phyloP scores from a whole-genome alignment of 2,329 filamentous ascomycete species.

The Metarhizium brunneum region DNA sequence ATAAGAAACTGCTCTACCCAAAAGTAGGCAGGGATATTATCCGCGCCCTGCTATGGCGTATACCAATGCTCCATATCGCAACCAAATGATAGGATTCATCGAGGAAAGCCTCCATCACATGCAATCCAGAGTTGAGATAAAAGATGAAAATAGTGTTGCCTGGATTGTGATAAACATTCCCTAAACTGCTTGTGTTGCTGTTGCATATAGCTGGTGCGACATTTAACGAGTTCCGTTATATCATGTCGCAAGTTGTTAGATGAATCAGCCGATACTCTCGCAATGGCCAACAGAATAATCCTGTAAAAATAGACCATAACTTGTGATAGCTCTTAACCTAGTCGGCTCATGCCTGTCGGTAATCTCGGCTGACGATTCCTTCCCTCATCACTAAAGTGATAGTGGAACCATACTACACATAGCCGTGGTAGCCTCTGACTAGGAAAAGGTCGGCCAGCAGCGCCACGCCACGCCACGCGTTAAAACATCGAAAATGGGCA shows the following conservation, averaged over 20 bases:
- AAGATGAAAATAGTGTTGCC: slow-evolving; percentile 14
- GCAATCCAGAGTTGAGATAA: slow-evolving; percentile 11
- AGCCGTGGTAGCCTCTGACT: not conserved
- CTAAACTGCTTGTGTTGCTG: slow-evolving; percentile 58
- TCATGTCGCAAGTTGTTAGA: slow-evolving; percentile 3
- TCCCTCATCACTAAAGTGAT: not conserved
- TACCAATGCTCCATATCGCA: slow-evolving; percentile 10
- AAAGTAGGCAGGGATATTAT: slow-evolving; percentile 1
- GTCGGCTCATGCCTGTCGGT: not conserved
- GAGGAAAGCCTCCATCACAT: slow-evolving; percentile 1
- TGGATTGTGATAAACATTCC: slow-evolving; percentile 40
- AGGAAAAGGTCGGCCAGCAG: not conserved
- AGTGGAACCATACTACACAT: not conserved
- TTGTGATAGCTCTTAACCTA: not conserved
- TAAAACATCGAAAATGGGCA: not conserved
- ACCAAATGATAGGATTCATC: slow-evolving; percentile 6
- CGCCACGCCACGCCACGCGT: not conserved
- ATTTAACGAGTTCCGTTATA: slow-evolving; percentile 6
- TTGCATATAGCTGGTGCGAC: slow-evolving; percentile 35
- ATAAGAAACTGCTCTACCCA: slow-evolving; percentile 2
- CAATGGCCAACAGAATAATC: not conserved
- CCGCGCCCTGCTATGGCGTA: slow-evolving; percentile 5
- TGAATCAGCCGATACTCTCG: slow-evolving; percentile 1
- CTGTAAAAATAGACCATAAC: slow-evolving; percentile 2
- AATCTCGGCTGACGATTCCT: not conserved